Percentiles rank a stretch among this genome's conserved stretches.
phyloP scores from a whole-genome alignment of 225 moss, liverwort and hornwort species.

The Pleurozium schreberi region DNA sequence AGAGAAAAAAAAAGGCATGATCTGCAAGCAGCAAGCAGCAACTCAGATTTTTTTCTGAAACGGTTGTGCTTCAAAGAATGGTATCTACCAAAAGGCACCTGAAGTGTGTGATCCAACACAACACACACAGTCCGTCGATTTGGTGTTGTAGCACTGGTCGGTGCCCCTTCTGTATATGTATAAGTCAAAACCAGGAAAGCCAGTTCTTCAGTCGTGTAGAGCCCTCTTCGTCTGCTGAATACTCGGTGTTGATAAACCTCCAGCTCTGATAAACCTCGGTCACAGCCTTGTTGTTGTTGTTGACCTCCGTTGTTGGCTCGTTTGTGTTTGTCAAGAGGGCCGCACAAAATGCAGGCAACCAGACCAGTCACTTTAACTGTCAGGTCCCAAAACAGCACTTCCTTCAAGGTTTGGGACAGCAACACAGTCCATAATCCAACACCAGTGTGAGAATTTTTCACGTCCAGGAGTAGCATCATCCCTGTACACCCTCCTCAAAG shows the following conservation, averaged over 20 bases:
- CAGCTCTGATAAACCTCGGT: neutral
- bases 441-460: neutral
- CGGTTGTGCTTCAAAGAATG: conserved; percentile 38
- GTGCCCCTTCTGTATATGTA: conserved; percentile 15
- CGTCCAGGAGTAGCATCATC: neutral
- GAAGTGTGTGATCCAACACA: neutral
- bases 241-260: neutral
- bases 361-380: neutral
- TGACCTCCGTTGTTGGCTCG: neutral
- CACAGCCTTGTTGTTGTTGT: neutral
- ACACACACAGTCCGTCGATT: neutral
- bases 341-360: neutral
- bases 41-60: conserved; percentile 30
- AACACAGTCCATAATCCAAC: neutral
- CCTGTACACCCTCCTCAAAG: neutral
- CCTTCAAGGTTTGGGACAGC: neutral
- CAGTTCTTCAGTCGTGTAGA: neutral
- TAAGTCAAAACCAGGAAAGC: neutral
- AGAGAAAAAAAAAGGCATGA: neutral
- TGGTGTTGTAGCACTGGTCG: conserved; percentile 2
- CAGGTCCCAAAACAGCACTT: neutral
- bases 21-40: conserved; percentile 23
- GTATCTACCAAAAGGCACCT: conserved; percentile 12
- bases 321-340: neutral
- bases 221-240: neutral